A percentile compares a stretch with the other conserved stretches of the same genome.
These are phyloP conservation scores for Fragosphaeria purpurea DNA, from an alignment of 2,329 filamentous ascomycete genomes.

Conservation along the genomic window DNA sequence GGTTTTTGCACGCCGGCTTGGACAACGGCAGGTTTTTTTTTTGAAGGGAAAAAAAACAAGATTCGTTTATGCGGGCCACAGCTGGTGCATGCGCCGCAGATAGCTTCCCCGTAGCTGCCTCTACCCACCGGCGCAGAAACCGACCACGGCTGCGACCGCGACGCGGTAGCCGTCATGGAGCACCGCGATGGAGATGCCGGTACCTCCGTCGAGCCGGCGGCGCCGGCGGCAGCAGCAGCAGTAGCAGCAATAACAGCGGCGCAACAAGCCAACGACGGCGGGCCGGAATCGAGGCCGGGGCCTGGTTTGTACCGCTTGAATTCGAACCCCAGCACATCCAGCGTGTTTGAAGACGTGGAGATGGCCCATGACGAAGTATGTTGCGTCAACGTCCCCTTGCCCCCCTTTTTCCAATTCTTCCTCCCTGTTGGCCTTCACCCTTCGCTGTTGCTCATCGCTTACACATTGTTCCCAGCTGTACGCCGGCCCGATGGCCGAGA, in stretches of 20 bases:
- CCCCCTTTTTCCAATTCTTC: too few species aligned
- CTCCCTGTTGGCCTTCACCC: background rate
- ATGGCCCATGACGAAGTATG: constrained; percentile 92
- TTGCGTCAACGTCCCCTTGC: background rate
- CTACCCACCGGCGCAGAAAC: too few species aligned
- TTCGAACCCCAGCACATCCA: constrained; percentile 64
- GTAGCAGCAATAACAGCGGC: too few species aligned
- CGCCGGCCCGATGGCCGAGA: constrained; percentile 87
- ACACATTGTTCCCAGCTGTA: constrained; percentile 49
- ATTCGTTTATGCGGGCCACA: too few species aligned
- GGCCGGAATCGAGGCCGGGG: background rate
- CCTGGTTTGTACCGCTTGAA: constrained; percentile 49
- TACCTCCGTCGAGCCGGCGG: constrained; percentile 2
- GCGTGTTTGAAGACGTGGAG: constrained; percentile 90
- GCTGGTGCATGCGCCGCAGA: too few species aligned
- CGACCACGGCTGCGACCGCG: background rate
- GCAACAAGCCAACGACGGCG: background rate
- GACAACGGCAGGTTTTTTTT: too few species aligned
- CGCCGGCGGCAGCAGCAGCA: background rate
- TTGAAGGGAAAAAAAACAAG: too few species aligned
- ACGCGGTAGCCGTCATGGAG: constrained; percentile 2
- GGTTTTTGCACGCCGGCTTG: too few species aligned
- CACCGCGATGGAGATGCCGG: constrained; percentile 7
- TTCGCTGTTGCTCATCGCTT: background rate
- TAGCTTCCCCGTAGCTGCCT: too few species aligned